Evolutionary conservation across 352 stramenopile species (phyloP), one percentile per base, ranked within the genome.

Genomic region (Pythium folliculosum): DNA sequence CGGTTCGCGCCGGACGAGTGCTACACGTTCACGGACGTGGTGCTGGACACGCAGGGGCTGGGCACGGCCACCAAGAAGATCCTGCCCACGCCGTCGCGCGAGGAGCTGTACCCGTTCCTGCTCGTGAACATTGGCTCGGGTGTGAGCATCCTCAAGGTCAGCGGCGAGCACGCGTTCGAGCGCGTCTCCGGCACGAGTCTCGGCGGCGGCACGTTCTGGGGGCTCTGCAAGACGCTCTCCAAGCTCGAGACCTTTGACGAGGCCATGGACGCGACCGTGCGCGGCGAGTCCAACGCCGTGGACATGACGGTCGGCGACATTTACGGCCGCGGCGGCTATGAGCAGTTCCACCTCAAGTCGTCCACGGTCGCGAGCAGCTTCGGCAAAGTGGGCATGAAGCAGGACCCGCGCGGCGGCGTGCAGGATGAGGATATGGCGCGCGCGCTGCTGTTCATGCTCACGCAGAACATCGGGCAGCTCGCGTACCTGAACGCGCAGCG

Each of bases 221-320:
- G 97, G 4, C 75, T 99, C 40, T 98, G 95, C 70, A 83, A 89
- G 54, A 76, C 98, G 37, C 76, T 98, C n/a, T 98, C 92, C 23
- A 95, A 90, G 70, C 63, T 91, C 56, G 77, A 77, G n/a, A 86
- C 75, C 17, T 93, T 91, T 50, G 85, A 93, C 68, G 85, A 90
- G 45, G 82, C 85, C 57, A 90, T 93, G 81, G 80, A 89, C 66
- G 82, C 81, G n/a, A 86, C 73, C 38, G 72, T 88, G 54, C 69
- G 76, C 35, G 85, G 85, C 45, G 76, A 93, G 63, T 90, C 82
- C 48, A 85, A 80, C 51, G 77, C 74, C 43, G 88, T 98, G 30
- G 94, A 99, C 77, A 97, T 99, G 91, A 97, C 98, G 49, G 97
- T 99, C 13, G 94, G 95, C 48, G 97, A 99, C 76, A 99, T 99